Evolutionary conservation across 805 yeast species (phyloP).

Genomic region (Candida tallmaniae): DNA sequence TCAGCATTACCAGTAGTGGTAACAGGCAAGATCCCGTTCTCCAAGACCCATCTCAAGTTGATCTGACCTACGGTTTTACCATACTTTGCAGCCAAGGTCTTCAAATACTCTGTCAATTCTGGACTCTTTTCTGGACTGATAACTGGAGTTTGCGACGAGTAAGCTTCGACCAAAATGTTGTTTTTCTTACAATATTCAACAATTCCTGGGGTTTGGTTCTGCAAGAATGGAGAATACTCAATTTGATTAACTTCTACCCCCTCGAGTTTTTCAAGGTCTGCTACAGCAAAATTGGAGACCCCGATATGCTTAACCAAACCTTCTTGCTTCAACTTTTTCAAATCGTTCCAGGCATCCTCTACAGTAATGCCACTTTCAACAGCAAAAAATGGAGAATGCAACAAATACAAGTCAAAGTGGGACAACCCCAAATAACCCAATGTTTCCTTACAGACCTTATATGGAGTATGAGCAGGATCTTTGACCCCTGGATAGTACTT

Average conservation of each 20-base stretch:
- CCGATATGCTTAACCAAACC: conserved; percentile 65
- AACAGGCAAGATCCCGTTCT: conserved; percentile 40
- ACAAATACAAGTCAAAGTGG: conserved; percentile 56
- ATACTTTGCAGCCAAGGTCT: conserved; percentile 36
- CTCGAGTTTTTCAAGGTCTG: conserved; percentile 41
- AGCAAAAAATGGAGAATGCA: conserved; percentile 57
- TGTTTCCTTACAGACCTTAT: conserved; percentile 20
- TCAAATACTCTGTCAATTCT: conserved; percentile 19
- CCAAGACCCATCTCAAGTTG: conserved; percentile 42
- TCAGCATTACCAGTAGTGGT: conserved; percentile 41
- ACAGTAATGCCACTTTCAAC: conserved; percentile 20
- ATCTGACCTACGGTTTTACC: conserved; percentile 35
- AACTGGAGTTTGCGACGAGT: conserved; percentile 63
- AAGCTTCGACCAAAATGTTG: conserved; percentile 56
- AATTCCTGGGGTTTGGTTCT: conserved; percentile 57
- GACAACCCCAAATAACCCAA: conserved; percentile 42
- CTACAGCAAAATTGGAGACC: conserved; percentile 61
- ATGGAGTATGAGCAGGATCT: conserved; percentile 10
- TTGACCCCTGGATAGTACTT: conserved; percentile 33
- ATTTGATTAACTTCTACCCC: conserved; percentile 62
- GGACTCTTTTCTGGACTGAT: conserved; percentile 15
- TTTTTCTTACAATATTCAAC: conserved; percentile 46
- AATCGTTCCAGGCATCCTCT: conserved; percentile 53
- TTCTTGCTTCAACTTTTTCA: conserved; percentile 46
- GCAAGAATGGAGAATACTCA: conserved; percentile 64